Base-by-base conservation (phyloP, 2,329 filamentous ascomycete genomes). In the Penicillium palitans region DNA sequence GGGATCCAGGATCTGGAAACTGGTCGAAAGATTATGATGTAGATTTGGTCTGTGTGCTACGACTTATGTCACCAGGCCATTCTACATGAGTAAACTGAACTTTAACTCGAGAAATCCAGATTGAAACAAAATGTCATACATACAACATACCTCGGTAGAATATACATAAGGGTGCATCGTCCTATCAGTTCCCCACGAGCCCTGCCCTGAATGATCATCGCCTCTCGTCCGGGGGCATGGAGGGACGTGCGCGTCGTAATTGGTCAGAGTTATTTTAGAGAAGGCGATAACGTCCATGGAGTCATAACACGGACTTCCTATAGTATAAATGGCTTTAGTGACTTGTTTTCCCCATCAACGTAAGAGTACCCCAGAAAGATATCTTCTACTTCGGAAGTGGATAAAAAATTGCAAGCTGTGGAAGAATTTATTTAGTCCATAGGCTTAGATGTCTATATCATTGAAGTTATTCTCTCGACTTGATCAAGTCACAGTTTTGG, bases 161-260 rank as follows among this genome's bases (percentile, higher is more conserved):
- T 15, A 27, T 47, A 27, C 5, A 13, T 27, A n/a, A 39, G 17
- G 8, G 17, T 10, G 4, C 39, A n/a, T 52, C 39, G 35, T 52
- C 59, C 52, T 60, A 59, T 60, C 61, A 33, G 42, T 57, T 41
- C 60, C 52, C 63, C 65, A 66, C 65, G 65, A 55, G 64, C 48
- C 37, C 27, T 52, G 42, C 47, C 61, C 41, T 60, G 49, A 27
- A 60, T 51, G 55, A 61, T 54, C 48, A 59, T 55, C 59, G 58
- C 73, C 71, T 74, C 67, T 74, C 70, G 52, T 70, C 66, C 44
- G 65, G 61, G 67, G 60, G 64, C 72, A 74, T 75, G 73, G 74
- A 74, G 73, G 73, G 71, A 70, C 66, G 60, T 61, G 59, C 60
- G 52, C 29, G 31, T 57, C 64, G 55, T 70, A 68, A 77, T 77